Evolutionary conservation across 1,284 basidiomycete species (phyloP), one percentile per base, ranked within the genome.

Genomic region (Fomitopsis pinicola): DNA sequence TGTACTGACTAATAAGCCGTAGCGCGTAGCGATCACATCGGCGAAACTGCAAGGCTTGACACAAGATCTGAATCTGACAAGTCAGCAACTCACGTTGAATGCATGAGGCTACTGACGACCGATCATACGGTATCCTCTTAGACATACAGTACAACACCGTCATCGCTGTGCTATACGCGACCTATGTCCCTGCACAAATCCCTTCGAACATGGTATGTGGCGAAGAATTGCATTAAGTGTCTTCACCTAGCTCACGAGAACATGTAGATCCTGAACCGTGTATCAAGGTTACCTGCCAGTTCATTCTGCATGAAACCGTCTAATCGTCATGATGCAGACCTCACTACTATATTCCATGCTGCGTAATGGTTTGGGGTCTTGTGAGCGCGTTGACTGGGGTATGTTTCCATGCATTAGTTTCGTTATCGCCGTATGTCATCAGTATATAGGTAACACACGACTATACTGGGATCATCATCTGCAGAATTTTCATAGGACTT

Each of bases 101-200:
- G 33, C 12, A 22, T 46, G 22, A 14, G n/a, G 30, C 22, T 9
- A 28, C 6, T 40, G 3, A 36, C 48, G 30, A 17, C 30, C 36
- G 14, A 57, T 9, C 30, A 35, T 28, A 33, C 36, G 35, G 30
- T 22, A 26, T 7, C 45, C 50, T 28, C 10, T 30, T 61, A 87
- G 86, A 83, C 64, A 73, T 86, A n/a, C 80, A 87, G 66, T 88
- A 88, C 68, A 77, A 78, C n/a, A 82, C 81, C 0, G 75, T 86
- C 12, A 75, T 88, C 12, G 85, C 85, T 0, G 77, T 87, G 54
- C 76, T 87, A 22, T 88, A 82, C 63, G 85, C 76, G 2, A 82
- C 84, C 0, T 87, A 87, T 62, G 80, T 80, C 55, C 84, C 85
- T 1, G 80, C 81, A 8, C 85, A 88, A 67, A 80, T 88, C 53